A percentile compares a stretch with the other conserved stretches of the same genome.
These are phyloP conservation scores for Penicillium antarcticum DNA, from an alignment of 495 filamentous ascomycete species.

Conservation along the genomic window DNA sequence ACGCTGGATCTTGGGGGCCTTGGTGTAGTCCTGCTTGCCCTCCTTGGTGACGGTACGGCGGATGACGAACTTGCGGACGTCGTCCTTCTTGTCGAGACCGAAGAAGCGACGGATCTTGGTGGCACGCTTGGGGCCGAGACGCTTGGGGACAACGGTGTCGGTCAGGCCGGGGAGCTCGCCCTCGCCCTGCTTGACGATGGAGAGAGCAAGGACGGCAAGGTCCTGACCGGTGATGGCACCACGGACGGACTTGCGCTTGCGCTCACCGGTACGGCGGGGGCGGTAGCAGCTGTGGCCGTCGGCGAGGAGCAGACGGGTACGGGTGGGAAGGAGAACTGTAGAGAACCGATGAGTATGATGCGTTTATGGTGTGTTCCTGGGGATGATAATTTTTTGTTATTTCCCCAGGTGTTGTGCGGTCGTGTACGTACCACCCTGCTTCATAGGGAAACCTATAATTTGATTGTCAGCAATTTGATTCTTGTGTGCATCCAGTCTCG, in stretches of 20 bases:
- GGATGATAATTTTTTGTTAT: slow-evolving; percentile 3
- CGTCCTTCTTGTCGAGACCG: slow-evolving; percentile 98
- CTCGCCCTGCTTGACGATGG: slow-evolving; percentile 97
- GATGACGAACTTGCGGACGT: slow-evolving; percentile 99
- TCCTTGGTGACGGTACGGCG: slow-evolving; percentile 97
- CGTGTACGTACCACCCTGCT: slow-evolving; percentile 76
- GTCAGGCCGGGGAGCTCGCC: slow-evolving; percentile 89
- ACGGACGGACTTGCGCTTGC: slow-evolving; percentile 96
- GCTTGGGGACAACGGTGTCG: slow-evolving; percentile 95
- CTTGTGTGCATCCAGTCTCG: not conserved
- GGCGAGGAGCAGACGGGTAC: slow-evolving; percentile 90
- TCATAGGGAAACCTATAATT: slow-evolving; percentile 86
- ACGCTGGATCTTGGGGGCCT: slow-evolving; percentile 98
- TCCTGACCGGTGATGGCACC: slow-evolving; percentile 96
- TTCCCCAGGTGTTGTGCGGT: slow-evolving; percentile 5
- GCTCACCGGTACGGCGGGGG: slow-evolving; percentile 93
- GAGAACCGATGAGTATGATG: slow-evolving; percentile 28
- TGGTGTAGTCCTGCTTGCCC: slow-evolving; percentile 97
- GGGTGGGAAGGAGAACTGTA: slow-evolving; percentile 80
- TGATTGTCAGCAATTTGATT: slow-evolving; percentile 24
- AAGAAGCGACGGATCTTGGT: slow-evolving; percentile 99
- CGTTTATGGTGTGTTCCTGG: slow-evolving; percentile 10
- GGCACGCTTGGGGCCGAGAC: slow-evolving; percentile 96
- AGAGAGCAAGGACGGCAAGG: slow-evolving; percentile 86
- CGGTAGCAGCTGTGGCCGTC: slow-evolving; percentile 93